Conservation (phyloP, 305 asterid genomes). For the Ajuga reptans region DNA sequence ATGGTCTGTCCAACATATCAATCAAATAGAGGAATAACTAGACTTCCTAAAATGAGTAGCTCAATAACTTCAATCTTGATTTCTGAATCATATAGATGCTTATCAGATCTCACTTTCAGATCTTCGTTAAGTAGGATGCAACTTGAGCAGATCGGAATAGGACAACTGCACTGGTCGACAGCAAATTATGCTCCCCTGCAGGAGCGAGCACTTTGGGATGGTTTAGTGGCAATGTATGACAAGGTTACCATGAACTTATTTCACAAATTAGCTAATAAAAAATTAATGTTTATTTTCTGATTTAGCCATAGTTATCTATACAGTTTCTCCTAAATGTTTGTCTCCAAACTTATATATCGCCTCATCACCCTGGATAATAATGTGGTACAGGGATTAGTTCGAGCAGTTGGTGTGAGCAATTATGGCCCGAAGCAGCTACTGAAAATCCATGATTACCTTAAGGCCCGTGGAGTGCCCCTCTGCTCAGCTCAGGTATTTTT, state of each 20-base stretch:
- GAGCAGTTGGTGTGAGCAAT: constrained; percentile 92
- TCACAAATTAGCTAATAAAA: not conserved
- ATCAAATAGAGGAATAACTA: not conserved
- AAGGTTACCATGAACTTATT: constrained; percentile 48
- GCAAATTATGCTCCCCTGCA: constrained; percentile 88
- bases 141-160: constrained; percentile 74
- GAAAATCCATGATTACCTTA: constrained; percentile 65
- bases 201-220: constrained; percentile 93
- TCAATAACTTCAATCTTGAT: not conserved
- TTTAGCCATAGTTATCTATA: not conserved
- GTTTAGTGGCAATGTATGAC: constrained; percentile 94
- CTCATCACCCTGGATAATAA: not conserved
- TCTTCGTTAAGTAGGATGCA: constrained; percentile 66
- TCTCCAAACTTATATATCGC: not conserved
- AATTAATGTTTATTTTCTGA: not conserved
- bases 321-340: not conserved
- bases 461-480: constrained; percentile 73
- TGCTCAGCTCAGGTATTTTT: constrained; percentile 70
- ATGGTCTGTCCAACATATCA: not conserved
- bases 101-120: constrained; percentile 33
- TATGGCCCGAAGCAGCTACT: constrained; percentile 86
- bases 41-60: not conserved
- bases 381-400: constrained; percentile 62
- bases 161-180: constrained; percentile 90
- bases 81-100: not conserved